phyloP scores from a whole-genome alignment of 805 yeast species.

The Sungouiella blattae region DNA sequence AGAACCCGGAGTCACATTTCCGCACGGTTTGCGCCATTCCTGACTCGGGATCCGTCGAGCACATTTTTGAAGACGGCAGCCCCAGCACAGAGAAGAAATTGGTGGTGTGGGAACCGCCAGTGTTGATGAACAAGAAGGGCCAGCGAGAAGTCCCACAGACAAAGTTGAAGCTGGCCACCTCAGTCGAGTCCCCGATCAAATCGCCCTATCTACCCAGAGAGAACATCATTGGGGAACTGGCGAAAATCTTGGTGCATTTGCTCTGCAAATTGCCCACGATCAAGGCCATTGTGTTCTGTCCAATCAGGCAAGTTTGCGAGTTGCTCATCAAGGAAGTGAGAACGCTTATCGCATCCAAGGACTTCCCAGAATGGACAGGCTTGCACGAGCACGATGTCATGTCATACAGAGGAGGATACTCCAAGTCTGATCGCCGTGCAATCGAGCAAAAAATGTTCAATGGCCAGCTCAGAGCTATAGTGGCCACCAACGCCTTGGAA shows the following conservation, averaged over 20 bases:
- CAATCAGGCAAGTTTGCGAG: constrained; percentile 83
- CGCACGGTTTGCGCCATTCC: constrained; percentile 66
- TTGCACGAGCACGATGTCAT: constrained; percentile 58
- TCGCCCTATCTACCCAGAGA: constrained; percentile 44
- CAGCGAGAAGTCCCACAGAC: constrained; percentile 20
- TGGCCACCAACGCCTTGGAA: constrained; percentile 94
- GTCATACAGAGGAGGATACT: constrained; percentile 95
- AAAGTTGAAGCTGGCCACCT: constrained; percentile 5
- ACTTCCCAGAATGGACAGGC: constrained; percentile 37
- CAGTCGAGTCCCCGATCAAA: constrained; percentile 9
- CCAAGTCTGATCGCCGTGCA: constrained; percentile 77
- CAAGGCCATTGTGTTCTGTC: constrained; percentile 87
- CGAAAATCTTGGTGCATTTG: constrained; percentile 65
- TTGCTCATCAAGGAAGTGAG: constrained; percentile 80
- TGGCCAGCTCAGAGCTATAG: constrained; percentile 79
- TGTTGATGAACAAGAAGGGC: constrained; percentile 54
- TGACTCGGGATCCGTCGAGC: constrained; percentile 40
- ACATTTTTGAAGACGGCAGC: constrained; percentile 79
- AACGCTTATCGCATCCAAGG: constrained; percentile 38
- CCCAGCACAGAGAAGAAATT: constrained; percentile 76
- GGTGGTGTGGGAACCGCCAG: constrained; percentile 84
- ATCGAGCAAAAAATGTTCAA: constrained; percentile 89
- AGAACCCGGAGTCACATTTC: constrained; percentile 72
- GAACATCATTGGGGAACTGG: constrained; percentile 71
- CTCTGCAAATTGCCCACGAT: constrained; percentile 52